phyloP scores from a whole-genome alignment of 768 basidiomycete species.

The Boletus edulis region DNA sequence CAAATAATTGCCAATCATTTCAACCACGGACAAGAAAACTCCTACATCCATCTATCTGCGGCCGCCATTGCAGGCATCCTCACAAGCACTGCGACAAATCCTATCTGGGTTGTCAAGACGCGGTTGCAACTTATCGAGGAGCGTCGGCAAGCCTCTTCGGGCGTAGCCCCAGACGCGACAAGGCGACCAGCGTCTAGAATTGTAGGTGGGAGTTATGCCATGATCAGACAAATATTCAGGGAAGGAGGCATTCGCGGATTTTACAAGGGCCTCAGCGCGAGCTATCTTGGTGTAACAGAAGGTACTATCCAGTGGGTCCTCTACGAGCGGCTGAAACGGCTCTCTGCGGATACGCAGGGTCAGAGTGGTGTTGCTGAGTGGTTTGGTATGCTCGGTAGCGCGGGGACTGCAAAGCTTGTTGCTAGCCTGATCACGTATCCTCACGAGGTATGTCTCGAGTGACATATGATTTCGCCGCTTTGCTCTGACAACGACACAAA shows the following conservation, averaged over 20 bases:
- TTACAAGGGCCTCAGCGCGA: constrained; percentile 94
- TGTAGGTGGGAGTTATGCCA: constrained; percentile 53
- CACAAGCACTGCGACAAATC: constrained; percentile 92
- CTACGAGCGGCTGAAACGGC: constrained; percentile 86
- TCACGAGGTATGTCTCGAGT: constrained; percentile 69
- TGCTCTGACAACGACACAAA: background rate
- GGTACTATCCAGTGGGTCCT: constrained; percentile 96
- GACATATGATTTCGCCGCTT: background rate
- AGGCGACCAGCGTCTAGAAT: constrained; percentile 23
- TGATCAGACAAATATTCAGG: constrained; percentile 70
- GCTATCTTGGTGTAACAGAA: constrained; percentile 94
- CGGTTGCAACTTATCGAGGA: constrained; percentile 72
- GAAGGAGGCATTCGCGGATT: constrained; percentile 86
- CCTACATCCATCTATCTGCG: constrained; percentile 80
- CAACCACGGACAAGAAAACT: constrained; percentile 74
- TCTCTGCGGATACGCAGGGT: constrained; percentile 54
- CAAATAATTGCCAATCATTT: constrained; percentile 81
- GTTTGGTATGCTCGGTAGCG: constrained; percentile 82
- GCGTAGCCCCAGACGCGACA: background rate
- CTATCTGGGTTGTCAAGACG: constrained; percentile 99
- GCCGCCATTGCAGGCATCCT: constrained; percentile 84
- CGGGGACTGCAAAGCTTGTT: constrained; percentile 90
- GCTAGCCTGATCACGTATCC: constrained; percentile 97
- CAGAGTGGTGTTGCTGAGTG: constrained; percentile 63
- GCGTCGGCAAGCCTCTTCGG: constrained; percentile 13